Conservation (phyloP, 768 basidiomycete species). For the Tremella mesenterica region DNA sequence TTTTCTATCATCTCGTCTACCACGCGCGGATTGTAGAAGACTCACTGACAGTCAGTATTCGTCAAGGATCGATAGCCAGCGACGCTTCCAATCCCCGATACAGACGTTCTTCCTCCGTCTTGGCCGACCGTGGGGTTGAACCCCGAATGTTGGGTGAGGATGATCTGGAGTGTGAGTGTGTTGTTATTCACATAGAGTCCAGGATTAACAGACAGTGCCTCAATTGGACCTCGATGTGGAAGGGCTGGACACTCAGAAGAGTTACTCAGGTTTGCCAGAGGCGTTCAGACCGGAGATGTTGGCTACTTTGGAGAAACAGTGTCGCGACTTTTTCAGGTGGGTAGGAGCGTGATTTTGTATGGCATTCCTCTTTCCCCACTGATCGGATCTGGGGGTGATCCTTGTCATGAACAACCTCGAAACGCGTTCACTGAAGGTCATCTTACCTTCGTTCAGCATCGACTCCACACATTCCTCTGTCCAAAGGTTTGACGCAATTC, state of each 20-base stretch:
- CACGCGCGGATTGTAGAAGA: background rate
- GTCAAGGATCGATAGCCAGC: background rate
- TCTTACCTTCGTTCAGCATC: no score
- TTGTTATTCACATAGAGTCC: background rate
- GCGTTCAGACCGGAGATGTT: constrained; percentile 29
- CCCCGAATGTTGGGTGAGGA: constrained; percentile 16
- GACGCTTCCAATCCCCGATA: background rate
- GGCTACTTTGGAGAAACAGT: constrained; percentile 28
- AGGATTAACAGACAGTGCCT: constrained; percentile 2
- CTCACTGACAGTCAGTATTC: background rate
- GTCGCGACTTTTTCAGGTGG: constrained; percentile 34
- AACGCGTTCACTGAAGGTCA: no score
- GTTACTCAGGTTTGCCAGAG: constrained; percentile 14
- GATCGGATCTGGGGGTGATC: no score
- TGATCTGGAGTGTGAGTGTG: constrained; percentile 20
- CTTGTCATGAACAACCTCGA: no score
- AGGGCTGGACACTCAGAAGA: constrained; percentile 2
- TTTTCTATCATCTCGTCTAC: no score
- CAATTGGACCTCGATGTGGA: background rate
- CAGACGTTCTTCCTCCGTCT: constrained; percentile 1
- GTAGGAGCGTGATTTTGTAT: constrained; percentile 1
- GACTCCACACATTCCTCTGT: background rate
- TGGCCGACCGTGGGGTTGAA: constrained; percentile 5
- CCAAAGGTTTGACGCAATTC: background rate
- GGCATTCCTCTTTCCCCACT: no score